phyloP scores from a whole-genome alignment of 257 asterid genomes.

The Osmanthus fragrans region DNA sequence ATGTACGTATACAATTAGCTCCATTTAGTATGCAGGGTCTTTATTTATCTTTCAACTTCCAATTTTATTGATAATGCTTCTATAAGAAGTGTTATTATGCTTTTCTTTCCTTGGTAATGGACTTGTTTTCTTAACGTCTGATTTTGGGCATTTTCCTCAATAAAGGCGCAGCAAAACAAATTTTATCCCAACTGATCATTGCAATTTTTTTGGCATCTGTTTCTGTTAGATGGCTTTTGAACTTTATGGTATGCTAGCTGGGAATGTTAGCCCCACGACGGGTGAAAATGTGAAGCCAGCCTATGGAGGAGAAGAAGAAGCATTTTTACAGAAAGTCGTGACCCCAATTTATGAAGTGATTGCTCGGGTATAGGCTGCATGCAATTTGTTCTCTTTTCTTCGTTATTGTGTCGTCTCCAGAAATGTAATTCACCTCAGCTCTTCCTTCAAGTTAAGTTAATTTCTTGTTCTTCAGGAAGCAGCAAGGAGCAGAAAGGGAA shows the following conservation, averaged over 20 bases:
- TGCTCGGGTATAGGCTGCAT: constrained; percentile 63
- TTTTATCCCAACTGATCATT: constrained; percentile 8
- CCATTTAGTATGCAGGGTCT: neutral
- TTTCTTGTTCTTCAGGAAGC: constrained; percentile 70
- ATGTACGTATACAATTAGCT: neutral
- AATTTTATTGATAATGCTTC: neutral
- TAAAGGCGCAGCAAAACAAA: neutral
- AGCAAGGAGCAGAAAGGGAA: constrained; percentile 77
- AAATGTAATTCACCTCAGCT: constrained; percentile 4
- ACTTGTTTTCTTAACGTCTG: neutral
- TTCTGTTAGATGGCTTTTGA: constrained; percentile 88
- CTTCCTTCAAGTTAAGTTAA: constrained; percentile 14
- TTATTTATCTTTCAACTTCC: constrained; percentile 7
- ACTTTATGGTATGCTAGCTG: constrained; percentile 97
- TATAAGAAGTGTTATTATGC: constrained; percentile 1
- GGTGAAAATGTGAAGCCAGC: constrained; percentile 99
- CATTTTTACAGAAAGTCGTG: constrained; percentile 81
- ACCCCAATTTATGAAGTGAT: constrained; percentile 97
- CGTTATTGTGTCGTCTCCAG: constrained; percentile 1
- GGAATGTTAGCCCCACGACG: constrained; percentile 96
- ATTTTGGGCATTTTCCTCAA: constrained; percentile 7
- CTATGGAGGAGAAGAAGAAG: constrained; percentile 99
- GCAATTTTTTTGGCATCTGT: constrained; percentile 13
- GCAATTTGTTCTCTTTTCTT: constrained; percentile 10
- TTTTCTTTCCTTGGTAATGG: constrained; percentile 1